Base-by-base conservation (phyloP, 2,329 filamentous ascomycete genomes). In the Cladosporium sphaerospermum region DNA sequence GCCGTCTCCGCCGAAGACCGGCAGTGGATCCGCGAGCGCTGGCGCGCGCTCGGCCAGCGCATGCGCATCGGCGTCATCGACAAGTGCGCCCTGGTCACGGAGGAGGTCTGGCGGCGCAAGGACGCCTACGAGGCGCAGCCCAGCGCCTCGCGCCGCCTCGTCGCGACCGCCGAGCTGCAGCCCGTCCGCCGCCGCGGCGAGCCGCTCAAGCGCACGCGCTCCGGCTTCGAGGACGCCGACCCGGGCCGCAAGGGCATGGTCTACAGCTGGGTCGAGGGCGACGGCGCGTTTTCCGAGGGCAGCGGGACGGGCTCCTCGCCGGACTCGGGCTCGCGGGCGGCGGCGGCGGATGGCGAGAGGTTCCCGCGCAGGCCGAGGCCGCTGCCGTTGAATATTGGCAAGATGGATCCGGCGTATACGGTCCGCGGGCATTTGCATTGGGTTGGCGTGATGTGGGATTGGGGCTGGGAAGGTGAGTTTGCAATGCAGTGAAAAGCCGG, bases 361-460 rank as follows among this genome's bases (percentile, higher is more conserved):
- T 57, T 53, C 10, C 58, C 56, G 37, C 53, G 53, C 14, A 37
- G 55, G 43, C 55, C 51, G 19, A 55, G 47, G 16, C 42, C 42
- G 13, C 11, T 46, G 43, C 41, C 48, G 41, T 31, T 42, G 11
- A 52, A 54, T 28, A 54, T 61, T 8, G 69, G 70, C 54, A 70
- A 74, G 40, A 72, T 81, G 56, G 79, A 84, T 55, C 73, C 73
- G 51, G 80, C 84, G 47, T 78, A 81, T 62, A 85, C 82, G 3
- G 81, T 87, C n/a, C 76, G 80, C 57, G 84, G 84, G 3, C 74
- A 74, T 43, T 68, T 85, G 62, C 84, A 88, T 67, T 88, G 84
- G 84, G 73, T 85, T 8, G 81, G 83, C 36, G 82, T 88, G 40
- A 87, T 87, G 84, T 79, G 78, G 57, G 83, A 86, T 59, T 85